A percentile compares a stretch with the other conserved stretches of the same genome.
Conservation (phyloP, 2,329 filamentous ascomycete genomes). For the Emmonsia crescens region DNA sequence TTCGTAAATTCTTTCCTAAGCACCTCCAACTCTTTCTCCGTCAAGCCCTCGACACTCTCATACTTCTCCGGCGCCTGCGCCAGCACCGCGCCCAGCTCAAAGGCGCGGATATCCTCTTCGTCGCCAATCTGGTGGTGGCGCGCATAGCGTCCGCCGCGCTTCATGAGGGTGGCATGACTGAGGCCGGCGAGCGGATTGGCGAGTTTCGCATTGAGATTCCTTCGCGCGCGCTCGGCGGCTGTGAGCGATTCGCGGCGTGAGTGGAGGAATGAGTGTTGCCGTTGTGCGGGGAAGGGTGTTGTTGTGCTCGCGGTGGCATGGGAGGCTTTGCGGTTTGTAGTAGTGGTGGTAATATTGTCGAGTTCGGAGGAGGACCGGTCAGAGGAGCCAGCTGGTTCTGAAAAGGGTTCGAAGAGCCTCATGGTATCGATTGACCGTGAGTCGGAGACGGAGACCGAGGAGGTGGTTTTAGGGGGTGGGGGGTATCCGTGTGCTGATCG, state of each 20-base stretch:
- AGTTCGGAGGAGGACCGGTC: constrained; percentile 12
- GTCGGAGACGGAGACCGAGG: background rate
- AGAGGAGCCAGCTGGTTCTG: background rate
- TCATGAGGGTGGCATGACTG: constrained; percentile 40
- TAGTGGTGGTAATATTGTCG: constrained; percentile 3
- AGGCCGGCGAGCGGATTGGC: constrained; percentile 44
- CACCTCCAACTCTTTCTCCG: constrained; percentile 45
- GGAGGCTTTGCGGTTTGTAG: constrained; percentile 5
- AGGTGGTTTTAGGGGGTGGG: background rate
- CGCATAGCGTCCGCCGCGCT: constrained; percentile 50
- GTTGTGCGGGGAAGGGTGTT: constrained; percentile 1
- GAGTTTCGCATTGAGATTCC: constrained; percentile 39
- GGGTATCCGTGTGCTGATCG: background rate
- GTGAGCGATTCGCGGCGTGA: constrained; percentile 15
- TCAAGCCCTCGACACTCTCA: constrained; percentile 43
- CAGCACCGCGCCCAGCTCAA: constrained; percentile 49
- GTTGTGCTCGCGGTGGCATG: constrained; percentile 6
- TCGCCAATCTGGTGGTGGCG: constrained; percentile 43
- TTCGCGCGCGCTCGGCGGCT: constrained; percentile 30
- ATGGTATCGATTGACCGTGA: background rate
- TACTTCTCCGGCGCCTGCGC: constrained; percentile 45
- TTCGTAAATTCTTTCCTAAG: constrained; percentile 52
- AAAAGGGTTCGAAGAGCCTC: background rate
- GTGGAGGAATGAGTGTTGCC: constrained; percentile 9
- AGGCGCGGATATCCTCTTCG: constrained; percentile 48